Percentiles rank a stretch among this genome's conserved stretches.
phyloP scores from a whole-genome alignment of 73 alveolate species.

The Breviolum minutum region DNA sequence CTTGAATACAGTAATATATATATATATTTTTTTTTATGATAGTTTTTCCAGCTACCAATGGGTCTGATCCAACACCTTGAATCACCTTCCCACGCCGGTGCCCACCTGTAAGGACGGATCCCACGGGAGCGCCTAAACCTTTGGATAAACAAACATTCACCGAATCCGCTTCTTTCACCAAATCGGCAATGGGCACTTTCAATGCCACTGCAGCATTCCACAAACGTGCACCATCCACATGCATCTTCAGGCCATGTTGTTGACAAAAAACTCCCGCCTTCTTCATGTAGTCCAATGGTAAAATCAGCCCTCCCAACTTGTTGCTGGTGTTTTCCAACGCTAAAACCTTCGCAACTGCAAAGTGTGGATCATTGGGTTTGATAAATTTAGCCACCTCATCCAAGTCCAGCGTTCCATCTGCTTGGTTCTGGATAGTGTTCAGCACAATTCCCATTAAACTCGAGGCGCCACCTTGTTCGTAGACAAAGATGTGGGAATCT shows the following conservation, averaged over 20 bases:
- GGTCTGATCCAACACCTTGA: too few relatives aligned
- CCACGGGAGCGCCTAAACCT: slow-evolving; percentile 95
- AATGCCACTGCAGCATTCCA: slow-evolving; percentile 95
- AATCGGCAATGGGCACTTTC: not conserved
- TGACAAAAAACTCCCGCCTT: slow-evolving; percentile 79
- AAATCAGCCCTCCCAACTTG: slow-evolving; percentile 71
- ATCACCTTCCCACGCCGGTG: not conserved
- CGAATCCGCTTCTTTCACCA: not conserved
- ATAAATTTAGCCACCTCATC: slow-evolving; percentile 74
- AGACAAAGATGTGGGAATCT: slow-evolving; percentile 75
- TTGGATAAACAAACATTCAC: slow-evolving; percentile 86
- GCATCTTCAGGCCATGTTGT: slow-evolving; percentile 39
- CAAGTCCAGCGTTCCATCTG: slow-evolving; percentile 76
- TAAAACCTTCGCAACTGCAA: slow-evolving; percentile 50
- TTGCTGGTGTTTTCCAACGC: slow-evolving; percentile 84
- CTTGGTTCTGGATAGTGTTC: slow-evolving; percentile 68
- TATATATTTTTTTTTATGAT: too few relatives aligned
- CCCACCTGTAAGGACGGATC: slow-evolving; percentile 65
- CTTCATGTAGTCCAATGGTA: slow-evolving; percentile 70
- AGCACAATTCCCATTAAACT: slow-evolving; percentile 72
- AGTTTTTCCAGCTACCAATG: too few relatives aligned
- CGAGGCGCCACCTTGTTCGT: slow-evolving; percentile 87
- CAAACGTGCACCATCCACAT: slow-evolving; percentile 95
- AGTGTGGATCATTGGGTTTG: slow-evolving; percentile 53
- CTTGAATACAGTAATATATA: too few relatives aligned